These are phyloP conservation scores for Ophiostoma angusticollis DNA, from an alignment of 2,329 filamentous ascomycete species.

Conservation along the genomic window DNA sequence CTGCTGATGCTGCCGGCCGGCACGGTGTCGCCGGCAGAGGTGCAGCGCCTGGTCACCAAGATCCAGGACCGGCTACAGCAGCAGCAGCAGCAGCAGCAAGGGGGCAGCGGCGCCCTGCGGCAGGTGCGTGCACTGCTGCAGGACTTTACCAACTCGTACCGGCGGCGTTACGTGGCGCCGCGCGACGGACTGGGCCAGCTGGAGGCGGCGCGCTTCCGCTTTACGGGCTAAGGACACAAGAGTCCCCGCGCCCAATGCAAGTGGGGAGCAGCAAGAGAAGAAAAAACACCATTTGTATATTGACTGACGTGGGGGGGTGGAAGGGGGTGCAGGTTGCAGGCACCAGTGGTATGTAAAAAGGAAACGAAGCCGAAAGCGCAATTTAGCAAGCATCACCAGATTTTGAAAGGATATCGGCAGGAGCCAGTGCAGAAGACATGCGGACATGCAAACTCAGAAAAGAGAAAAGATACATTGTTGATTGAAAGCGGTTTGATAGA, in stretches of 20 bases:
- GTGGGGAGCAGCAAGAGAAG: too few species aligned
- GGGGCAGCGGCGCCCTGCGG: slow-evolving; percentile 50
- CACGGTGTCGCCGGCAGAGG: slow-evolving; percentile 67
- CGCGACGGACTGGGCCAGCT: slow-evolving; percentile 78
- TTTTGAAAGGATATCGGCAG: too few species aligned
- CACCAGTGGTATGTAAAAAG: too few species aligned
- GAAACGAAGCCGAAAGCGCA: too few species aligned
- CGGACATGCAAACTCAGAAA: too few species aligned
- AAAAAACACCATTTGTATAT: background rate
- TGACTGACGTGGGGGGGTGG: too few species aligned
- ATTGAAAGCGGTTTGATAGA: too few species aligned
- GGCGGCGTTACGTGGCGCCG: slow-evolving; percentile 88
- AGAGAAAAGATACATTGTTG: too few species aligned
- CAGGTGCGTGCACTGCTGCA: slow-evolving; percentile 79
- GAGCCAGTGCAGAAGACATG: too few species aligned
- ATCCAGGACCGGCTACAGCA: slow-evolving; percentile 52
- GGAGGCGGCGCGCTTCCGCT: slow-evolving; percentile 79
- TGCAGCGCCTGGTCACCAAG: slow-evolving; percentile 64
- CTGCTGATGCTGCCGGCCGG: slow-evolving; percentile 73
- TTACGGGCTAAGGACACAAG: slow-evolving; percentile 50
- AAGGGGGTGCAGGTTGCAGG: too few species aligned
- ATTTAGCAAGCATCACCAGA: too few species aligned
- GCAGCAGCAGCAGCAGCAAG: slow-evolving; percentile 14
- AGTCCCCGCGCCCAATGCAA: too few species aligned
- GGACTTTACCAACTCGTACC: slow-evolving; percentile 93